A percentile compares a stretch with the other conserved stretches of the same genome.
phyloP scores from a whole-genome alignment of 1,284 basidiomycete species.

The Boletellus deceptivus region DNA sequence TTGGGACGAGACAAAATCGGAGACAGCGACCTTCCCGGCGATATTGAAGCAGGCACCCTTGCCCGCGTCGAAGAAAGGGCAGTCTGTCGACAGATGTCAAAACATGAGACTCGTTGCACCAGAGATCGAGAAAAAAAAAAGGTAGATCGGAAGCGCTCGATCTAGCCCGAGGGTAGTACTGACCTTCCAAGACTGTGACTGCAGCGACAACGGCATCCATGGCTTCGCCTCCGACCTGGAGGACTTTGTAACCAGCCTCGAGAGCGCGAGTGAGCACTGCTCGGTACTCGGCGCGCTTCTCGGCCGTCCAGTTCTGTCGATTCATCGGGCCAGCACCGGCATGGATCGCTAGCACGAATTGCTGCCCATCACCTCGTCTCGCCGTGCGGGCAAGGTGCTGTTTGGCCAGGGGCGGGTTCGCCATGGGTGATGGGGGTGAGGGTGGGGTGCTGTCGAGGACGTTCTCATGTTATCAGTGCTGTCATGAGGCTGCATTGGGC shows the following conservation, averaged over 20 bases:
- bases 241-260: constrained; percentile 60
- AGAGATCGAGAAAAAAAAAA: too few relatives aligned
- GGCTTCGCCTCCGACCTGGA: constrained; percentile 68
- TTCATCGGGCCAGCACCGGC: constrained; percentile 74
- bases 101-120: too few relatives aligned
- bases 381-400: too few relatives aligned
- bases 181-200: constrained; percentile 72
- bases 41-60: constrained; percentile 81
- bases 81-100: constrained; percentile 44
- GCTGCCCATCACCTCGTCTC: neutral
- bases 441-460: too few relatives aligned
- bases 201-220: constrained; percentile 80
- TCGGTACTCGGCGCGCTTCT: constrained; percentile 59
- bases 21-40: constrained; percentile 58
- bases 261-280: constrained; percentile 54
- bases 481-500: too few relatives aligned
- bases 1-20: too few relatives aligned
- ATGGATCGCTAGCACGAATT: constrained; percentile 60
- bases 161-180: constrained; percentile 4
- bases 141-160: too few relatives aligned
- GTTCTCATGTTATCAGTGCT: too few relatives aligned
- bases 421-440: too few relatives aligned
- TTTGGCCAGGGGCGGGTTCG: too few relatives aligned
- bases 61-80: constrained; percentile 73
- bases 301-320: constrained; percentile 56